Conservation (phyloP, 2,329 filamentous ascomycete species). For the Arthrobotrys megalospora region DNA sequence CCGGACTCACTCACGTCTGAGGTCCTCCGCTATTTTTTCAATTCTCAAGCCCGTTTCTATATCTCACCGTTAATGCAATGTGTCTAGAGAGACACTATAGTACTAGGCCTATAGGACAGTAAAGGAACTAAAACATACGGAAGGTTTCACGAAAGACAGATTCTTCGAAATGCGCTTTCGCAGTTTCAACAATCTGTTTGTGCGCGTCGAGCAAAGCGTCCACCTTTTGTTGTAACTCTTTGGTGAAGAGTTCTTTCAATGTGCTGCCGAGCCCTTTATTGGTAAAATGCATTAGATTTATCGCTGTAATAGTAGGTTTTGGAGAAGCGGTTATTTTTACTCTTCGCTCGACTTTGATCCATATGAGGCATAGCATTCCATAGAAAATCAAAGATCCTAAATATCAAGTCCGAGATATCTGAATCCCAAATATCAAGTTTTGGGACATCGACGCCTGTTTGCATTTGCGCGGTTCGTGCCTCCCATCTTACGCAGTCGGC, state of each 20-base stretch:
- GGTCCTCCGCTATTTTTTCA: constrained; percentile 13
- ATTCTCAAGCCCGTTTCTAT: constrained; percentile 36
- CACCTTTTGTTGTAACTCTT: constrained; percentile 44
- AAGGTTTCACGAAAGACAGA: constrained; percentile 35
- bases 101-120: too few species aligned
- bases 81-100: too few species aligned
- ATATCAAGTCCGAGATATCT: constrained; percentile 22
- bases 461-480: constrained; percentile 14
- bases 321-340: not conserved
- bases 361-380: constrained; percentile 41
- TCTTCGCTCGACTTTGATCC: constrained; percentile 25
- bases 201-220: constrained; percentile 27
- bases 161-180: constrained; percentile 47
- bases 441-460: not conserved
- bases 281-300: not conserved
- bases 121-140: not conserved
- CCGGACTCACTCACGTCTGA: constrained; percentile 9
- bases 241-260: constrained; percentile 40
- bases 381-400: constrained; percentile 38
- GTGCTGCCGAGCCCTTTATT: constrained; percentile 34
- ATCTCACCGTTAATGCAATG: not conserved
- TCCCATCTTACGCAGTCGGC: constrained; percentile 44
- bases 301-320: too few species aligned
- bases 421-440: constrained; percentile 36
- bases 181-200: constrained; percentile 8